These are phyloP conservation scores for Saccharomyces hybrid DNA, from an alignment of 1,139 yeast genomes.

Conservation along the genomic window DNA sequence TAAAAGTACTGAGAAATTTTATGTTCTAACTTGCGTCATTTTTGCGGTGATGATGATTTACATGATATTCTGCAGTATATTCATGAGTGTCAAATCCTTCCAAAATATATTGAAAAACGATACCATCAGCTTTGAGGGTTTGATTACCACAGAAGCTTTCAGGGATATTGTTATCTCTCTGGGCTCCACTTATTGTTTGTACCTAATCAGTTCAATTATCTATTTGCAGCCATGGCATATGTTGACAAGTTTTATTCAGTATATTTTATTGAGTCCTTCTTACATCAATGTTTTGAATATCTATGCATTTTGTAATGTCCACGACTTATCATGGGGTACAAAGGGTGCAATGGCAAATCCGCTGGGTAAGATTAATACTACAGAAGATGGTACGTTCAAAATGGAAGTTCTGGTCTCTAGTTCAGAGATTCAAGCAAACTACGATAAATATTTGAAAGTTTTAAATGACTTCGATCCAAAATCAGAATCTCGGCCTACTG, in stretches of 20 bases:
- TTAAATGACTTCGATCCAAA: slow-evolving; percentile 42
- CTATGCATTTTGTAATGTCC: slow-evolving; percentile 92
- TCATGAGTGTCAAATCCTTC: slow-evolving; percentile 71
- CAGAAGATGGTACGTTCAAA: slow-evolving; percentile 69
- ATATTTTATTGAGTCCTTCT: slow-evolving; percentile 78
- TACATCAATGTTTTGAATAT: slow-evolving; percentile 82
- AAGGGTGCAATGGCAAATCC: slow-evolving; percentile 73
- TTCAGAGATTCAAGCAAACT: slow-evolving; percentile 54
- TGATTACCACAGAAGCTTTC: slow-evolving; percentile 52
- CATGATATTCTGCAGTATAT: slow-evolving; percentile 83
- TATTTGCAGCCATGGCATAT: slow-evolving; percentile 96
- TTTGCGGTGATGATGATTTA: slow-evolving; percentile 90
- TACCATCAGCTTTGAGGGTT: slow-evolving; percentile 28
- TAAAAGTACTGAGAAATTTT: slow-evolving; percentile 78
- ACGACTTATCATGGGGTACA: slow-evolving; percentile 98
- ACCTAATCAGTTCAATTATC: slow-evolving; percentile 66
- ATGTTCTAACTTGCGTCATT: slow-evolving; percentile 75
- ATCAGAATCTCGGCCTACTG: slow-evolving; percentile 35
- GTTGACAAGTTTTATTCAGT: slow-evolving; percentile 78
- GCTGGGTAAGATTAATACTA: slow-evolving; percentile 57
- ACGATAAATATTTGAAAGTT: slow-evolving; percentile 55
- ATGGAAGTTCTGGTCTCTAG: slow-evolving; percentile 60
- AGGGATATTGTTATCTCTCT: slow-evolving; percentile 84
- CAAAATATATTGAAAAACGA: slow-evolving; percentile 30
- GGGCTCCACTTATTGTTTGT: slow-evolving; percentile 75